phyloP scores from a whole-genome alignment of 768 basidiomycete genomes.

The Suillus subluteus region DNA sequence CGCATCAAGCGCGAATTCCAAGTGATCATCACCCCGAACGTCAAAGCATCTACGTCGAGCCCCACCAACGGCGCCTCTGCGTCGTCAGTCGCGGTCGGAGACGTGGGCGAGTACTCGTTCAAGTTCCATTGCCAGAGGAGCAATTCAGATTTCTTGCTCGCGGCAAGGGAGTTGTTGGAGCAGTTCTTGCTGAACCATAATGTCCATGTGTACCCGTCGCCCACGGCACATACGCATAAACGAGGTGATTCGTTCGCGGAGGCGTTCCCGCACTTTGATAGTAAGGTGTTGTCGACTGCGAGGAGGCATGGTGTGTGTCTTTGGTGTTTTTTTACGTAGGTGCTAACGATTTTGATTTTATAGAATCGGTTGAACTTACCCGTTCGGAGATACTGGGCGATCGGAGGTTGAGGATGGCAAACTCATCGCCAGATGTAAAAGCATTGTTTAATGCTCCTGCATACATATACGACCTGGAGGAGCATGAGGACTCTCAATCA shows the following conservation, averaged over 20 bases:
- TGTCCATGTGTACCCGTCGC: slow-evolving; percentile 79
- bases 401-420: slow-evolving; percentile 78
- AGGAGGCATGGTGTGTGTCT: slow-evolving; percentile 58
- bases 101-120: slow-evolving; percentile 77
- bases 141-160: slow-evolving; percentile 90
- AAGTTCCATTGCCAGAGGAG: slow-evolving; percentile 95
- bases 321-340: slow-evolving; percentile 32
- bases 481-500: slow-evolving; percentile 65
- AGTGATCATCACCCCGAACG: slow-evolving; percentile 84
- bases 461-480: slow-evolving; percentile 81
- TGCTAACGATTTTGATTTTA: slow-evolving; percentile 14
- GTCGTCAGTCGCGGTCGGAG: slow-evolving; percentile 30
- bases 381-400: slow-evolving; percentile 71
- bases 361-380: slow-evolving; percentile 79
- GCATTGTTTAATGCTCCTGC: slow-evolving; percentile 89
- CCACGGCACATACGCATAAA: slow-evolving; percentile 79
- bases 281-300: slow-evolving; percentile 85
- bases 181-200: slow-evolving; percentile 87
- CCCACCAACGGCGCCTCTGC: slow-evolving; percentile 50
- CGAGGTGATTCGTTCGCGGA: slow-evolving; percentile 93
- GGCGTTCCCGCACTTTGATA: slow-evolving; percentile 95
- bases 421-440: slow-evolving; percentile 93
- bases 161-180: slow-evolving; percentile 91
- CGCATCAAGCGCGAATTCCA: slow-evolving; percentile 93
- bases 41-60: slow-evolving; percentile 50